phyloP scores from a whole-genome alignment of 208 protist genomes.

The Leishmania aethiopica region DNA sequence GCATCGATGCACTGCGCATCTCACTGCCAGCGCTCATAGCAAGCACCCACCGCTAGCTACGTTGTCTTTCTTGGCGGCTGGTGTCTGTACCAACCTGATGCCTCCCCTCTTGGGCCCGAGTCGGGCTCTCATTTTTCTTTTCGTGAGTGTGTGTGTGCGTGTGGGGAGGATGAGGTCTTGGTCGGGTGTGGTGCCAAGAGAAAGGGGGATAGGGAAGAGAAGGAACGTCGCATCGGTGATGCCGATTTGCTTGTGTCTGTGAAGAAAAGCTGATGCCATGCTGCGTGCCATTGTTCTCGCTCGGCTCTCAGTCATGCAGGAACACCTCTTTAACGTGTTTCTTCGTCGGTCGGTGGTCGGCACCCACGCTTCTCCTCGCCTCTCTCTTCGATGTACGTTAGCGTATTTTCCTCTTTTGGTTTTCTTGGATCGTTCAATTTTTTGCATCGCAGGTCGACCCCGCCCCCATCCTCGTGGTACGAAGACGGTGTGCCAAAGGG shows the following conservation, averaged over 20 bases:
- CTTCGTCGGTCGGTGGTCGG: no score
- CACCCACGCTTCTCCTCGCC: no score
- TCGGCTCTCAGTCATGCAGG: not conserved
- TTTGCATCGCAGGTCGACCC: no score
- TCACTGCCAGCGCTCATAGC: constrained; percentile 67
- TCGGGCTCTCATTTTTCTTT: not conserved
- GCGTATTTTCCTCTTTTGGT: not conserved
- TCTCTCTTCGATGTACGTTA: constrained; percentile 11
- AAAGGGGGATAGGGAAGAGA: not conserved
- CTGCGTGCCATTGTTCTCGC: not conserved
- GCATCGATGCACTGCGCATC: constrained; percentile 63
- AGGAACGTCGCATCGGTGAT: not conserved
- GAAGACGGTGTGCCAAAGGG: not conserved
- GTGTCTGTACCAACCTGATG: not conserved
- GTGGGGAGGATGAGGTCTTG: not conserved
- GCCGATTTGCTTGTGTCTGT: not conserved
- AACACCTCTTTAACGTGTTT: not conserved
- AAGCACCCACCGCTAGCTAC: constrained; percentile 10
- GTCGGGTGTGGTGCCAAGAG: not conserved
- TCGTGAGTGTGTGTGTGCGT: not conserved
- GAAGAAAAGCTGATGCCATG: not conserved
- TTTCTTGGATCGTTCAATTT: not conserved
- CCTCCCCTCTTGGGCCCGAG: not conserved
- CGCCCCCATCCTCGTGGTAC: not conserved
- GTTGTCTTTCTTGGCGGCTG: not conserved